phyloP scores from a whole-genome alignment of 441 rosid genomes.

The Populus hybrid region DNA sequence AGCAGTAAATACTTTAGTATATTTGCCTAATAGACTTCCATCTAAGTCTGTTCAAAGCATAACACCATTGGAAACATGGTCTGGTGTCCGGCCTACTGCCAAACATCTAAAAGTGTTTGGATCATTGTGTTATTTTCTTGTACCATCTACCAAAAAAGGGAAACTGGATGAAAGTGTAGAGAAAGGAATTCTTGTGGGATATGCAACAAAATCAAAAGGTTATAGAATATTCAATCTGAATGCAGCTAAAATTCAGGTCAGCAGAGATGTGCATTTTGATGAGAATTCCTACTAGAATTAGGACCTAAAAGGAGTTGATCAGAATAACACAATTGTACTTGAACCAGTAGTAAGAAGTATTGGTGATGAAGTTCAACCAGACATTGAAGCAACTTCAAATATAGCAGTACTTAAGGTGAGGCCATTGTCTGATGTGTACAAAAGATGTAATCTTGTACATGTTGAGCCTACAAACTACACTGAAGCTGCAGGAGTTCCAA shows the following conservation, averaged over 20 bases:
- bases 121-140: not conserved
- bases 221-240: not conserved
- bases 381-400: not conserved
- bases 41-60: not conserved
- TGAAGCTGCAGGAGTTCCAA: not conserved
- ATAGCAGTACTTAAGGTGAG: not conserved
- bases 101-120: not conserved
- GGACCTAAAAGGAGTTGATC: not conserved
- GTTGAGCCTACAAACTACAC: not conserved
- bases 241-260: not conserved
- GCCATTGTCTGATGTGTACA: not conserved
- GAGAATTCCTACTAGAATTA: not conserved
- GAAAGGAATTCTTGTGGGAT: not conserved
- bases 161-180: not conserved
- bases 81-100: not conserved
- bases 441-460: not conserved
- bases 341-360: rapidly evolving
- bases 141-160: not conserved
- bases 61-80: not conserved
- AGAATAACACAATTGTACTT: rapidly evolving
- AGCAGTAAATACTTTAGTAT: not conserved
- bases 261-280: not conserved
- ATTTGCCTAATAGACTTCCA: not conserved
- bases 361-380: rapidly evolving
- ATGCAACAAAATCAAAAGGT: rapidly evolving